Percentiles rank a stretch among this genome's conserved stretches.
Conservation (phyloP, 139 green algal species). For the Chlamydomonas sp. region DNA sequence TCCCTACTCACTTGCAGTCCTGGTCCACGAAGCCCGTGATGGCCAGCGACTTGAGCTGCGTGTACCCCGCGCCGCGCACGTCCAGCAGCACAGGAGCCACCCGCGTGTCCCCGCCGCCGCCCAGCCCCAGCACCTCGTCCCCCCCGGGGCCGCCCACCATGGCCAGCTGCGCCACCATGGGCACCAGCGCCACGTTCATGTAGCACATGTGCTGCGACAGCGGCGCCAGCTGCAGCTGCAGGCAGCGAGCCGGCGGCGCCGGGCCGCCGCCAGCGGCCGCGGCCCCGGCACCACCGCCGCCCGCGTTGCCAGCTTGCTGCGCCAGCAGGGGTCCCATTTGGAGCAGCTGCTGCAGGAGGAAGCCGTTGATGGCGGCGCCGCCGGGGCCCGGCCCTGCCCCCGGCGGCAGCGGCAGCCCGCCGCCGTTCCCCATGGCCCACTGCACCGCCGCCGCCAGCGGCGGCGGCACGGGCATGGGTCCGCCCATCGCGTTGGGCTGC, state of each 20-base stretch:
- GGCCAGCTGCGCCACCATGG: conserved; percentile 33
- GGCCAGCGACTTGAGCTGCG: conserved; percentile 34
- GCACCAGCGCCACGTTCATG: conserved; percentile 35
- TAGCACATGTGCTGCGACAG: conserved; percentile 35
- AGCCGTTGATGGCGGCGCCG: neutral
- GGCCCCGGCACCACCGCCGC: neutral
- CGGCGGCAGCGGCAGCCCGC: too few species aligned
- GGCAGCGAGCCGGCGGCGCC: neutral
- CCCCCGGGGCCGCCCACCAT: conserved; percentile 3
- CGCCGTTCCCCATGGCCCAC: too few species aligned
- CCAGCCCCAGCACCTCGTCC: neutral
- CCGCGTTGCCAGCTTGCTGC: neutral
- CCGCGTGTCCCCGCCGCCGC: conserved; percentile 6
- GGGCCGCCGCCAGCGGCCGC: neutral
- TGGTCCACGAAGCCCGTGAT: conserved; percentile 33
- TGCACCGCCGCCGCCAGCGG: too few species aligned
- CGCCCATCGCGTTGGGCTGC: neutral
- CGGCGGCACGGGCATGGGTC: too few species aligned
- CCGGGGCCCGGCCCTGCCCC: too few species aligned
- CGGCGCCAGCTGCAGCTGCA: conserved; percentile 35
- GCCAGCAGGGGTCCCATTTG: neutral
- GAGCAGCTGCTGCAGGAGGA: neutral
- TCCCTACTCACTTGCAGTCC: conserved; percentile 19
- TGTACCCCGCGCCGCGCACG: conserved; percentile 32
- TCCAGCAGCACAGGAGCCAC: conserved; percentile 37